Base-by-base conservation (phyloP, 2,329 filamentous ascomycete species). In the Penicillium sp. region DNA sequence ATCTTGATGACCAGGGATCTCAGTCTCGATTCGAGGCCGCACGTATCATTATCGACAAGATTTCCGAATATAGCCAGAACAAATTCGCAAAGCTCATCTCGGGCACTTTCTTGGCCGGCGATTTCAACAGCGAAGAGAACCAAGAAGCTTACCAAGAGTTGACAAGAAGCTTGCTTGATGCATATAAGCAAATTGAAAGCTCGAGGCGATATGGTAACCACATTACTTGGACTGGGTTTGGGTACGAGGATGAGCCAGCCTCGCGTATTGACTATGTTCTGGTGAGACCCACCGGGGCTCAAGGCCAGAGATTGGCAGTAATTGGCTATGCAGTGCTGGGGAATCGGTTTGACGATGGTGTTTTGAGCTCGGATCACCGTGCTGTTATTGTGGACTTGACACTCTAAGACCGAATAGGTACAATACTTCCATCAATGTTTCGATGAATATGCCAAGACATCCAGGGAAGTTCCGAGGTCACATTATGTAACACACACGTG, bases 321-420 rank as follows among this genome's bases (percentile, higher is more conserved):
- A 67, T 75, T 56, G 77, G 72, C 4, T 84, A 81, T 66, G 75
- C 77, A 9, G 81, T 84, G 3, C 62, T 85, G 46, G 68, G 74
- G 10, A 85, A 82, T 60, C 65, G 68, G 44, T 85, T 84, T 60
- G 82, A 86, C 42, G 79, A 83, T 60, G 77, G 76, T 2, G 70
- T 84, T 3, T 81, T 75, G 60, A 75, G 71, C 52, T 84, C 80
- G 55, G 83, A 85, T 63, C 83, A 85, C 65, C 73, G 80, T 44
- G 80, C 78, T 44, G 82, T 85, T 6, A 77, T 85, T 44, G 79
- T 55, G 47, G 52, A 55, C 10, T 41, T 55, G 29, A 34, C 27
- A 13, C 27, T 51, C 6, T 10, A 37, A 39, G 18, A 9, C 12
- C 13, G 12, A 27, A 18, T 29, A 31, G 41, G 12, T 45, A 29